Percentiles rank a stretch among this genome's conserved stretches.
These are phyloP conservation scores for Globisporangium echinulatum DNA, from an alignment of 352 stramenopile genomes.

Conservation along the genomic window DNA sequence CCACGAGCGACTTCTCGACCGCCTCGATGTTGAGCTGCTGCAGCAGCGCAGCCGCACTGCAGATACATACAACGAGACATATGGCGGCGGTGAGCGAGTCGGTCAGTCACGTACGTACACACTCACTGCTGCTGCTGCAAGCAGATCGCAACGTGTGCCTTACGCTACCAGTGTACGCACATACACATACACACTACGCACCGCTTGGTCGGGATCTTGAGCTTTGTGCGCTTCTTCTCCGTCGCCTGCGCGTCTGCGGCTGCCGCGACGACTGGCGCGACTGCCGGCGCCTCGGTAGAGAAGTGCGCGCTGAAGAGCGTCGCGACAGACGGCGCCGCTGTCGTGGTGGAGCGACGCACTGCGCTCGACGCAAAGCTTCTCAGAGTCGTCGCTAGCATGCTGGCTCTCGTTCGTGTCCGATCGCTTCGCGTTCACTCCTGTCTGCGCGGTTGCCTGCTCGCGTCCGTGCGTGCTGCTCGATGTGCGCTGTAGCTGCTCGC, in stretches of 20 bases:
- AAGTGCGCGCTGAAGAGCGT: slow-evolving; percentile 33
- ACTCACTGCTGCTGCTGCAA: neutral
- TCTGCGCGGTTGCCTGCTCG: neutral
- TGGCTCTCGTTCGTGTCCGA: slow-evolving; percentile 1
- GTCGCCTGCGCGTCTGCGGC: slow-evolving; percentile 15
- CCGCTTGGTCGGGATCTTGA: slow-evolving; percentile 78
- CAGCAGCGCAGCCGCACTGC: slow-evolving; percentile 46
- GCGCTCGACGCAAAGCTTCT: slow-evolving; percentile 41
- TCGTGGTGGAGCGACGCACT: slow-evolving; percentile 14
- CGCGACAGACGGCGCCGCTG: slow-evolving; percentile 5
- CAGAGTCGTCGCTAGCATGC: slow-evolving; percentile 53
- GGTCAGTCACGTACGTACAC: neutral
- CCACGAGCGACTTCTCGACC: slow-evolving; percentile 51
- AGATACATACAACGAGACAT: neutral
- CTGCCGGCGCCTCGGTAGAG: slow-evolving; percentile 22
- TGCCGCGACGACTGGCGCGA: slow-evolving; percentile 4
- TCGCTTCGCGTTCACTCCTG: neutral
- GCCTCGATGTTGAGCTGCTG: slow-evolving; percentile 61
- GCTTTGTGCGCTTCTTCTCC: slow-evolving; percentile 51
- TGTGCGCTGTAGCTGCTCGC: neutral
- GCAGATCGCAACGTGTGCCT: neutral
- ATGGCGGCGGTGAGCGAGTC: neutral
- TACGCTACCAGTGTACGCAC: too few species aligned
- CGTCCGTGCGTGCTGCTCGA: neutral
- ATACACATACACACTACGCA: slow-evolving; percentile 9